phyloP scores from a whole-genome alignment of 148 eudicot species.

The Arbutus unedo region DNA sequence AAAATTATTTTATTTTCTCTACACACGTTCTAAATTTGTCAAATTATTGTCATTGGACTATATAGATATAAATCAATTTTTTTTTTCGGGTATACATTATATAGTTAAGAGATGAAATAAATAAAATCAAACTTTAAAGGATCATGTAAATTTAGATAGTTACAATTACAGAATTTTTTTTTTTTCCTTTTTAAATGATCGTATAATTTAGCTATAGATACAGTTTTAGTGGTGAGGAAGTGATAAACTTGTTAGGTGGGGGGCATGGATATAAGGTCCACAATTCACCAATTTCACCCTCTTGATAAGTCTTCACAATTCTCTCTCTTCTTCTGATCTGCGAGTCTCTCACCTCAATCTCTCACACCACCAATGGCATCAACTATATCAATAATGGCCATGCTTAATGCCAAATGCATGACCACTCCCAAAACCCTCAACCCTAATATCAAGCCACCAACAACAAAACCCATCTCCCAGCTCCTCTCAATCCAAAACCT shows the following conservation, averaged over 20 bases:
- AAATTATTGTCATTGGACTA: too few relatives aligned
- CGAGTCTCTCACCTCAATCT: neutral
- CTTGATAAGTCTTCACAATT: constrained; percentile 55
- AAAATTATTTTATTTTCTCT: too few relatives aligned
- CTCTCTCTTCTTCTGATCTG: neutral
- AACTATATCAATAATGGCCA: constrained; percentile 72
- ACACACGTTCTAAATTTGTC: too few relatives aligned
- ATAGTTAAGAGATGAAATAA: too few relatives aligned
- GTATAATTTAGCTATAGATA: too few relatives aligned
- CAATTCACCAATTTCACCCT: constrained; percentile 33
- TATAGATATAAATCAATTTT: too few relatives aligned
- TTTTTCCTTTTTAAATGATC: too few relatives aligned
- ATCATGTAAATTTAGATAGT: too few relatives aligned
- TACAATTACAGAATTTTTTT: too few relatives aligned
- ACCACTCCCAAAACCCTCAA: constrained; percentile 1
- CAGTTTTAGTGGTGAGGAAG: constrained; percentile 11
- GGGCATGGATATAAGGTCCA: constrained; percentile 45
- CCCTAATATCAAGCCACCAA: constrained; percentile 25
- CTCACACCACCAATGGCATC: constrained; percentile 53
- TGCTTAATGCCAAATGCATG: constrained; percentile 56
- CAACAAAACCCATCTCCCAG: constrained; percentile 38
- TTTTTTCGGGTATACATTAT: too few relatives aligned
- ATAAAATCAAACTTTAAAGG: too few relatives aligned
- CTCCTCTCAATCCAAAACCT: constrained; percentile 44
- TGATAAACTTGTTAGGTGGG: constrained; percentile 58